phyloP scores from a whole-genome alignment of 1,139 yeast genomes.

The Geotrichum candidum region DNA sequence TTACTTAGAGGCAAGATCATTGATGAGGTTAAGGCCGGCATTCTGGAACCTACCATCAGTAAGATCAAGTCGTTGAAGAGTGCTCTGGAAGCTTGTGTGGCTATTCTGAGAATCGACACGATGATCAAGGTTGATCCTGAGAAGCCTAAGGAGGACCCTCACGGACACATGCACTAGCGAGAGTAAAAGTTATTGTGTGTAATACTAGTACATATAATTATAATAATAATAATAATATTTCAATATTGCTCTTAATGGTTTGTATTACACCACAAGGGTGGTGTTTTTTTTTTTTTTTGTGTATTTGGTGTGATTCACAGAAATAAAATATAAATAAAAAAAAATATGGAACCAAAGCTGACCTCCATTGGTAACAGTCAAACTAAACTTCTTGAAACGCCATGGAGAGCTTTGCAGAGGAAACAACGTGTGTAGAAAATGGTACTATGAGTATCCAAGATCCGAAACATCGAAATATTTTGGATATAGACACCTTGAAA shows the following conservation, averaged over 20 bases:
- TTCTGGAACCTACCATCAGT: constrained; percentile 90
- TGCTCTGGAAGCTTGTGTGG: constrained; percentile 96
- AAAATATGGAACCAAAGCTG: not conserved
- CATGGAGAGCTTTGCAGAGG: not conserved
- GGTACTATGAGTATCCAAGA: not conserved
- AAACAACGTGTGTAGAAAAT: not conserved
- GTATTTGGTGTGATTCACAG: not conserved
- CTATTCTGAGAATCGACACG: constrained; percentile 94
- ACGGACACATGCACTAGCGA: constrained; percentile 28
- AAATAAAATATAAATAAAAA: not conserved
- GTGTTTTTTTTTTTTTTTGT: not conserved
- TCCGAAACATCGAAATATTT: not conserved
- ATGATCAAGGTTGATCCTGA: constrained; percentile 98
- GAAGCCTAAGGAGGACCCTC: constrained; percentile 75
- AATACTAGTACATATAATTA: not conserved
- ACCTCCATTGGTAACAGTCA: not conserved
- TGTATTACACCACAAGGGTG: not conserved
- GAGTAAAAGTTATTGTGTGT: constrained; percentile 13
- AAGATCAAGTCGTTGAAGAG: constrained; percentile 89
- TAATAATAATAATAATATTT: not conserved
- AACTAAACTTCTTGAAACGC: not conserved
- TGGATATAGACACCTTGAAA: not conserved
- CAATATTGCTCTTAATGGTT: too few relatives aligned
- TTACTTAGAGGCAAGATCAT: constrained; percentile 86
- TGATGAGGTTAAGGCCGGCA: constrained; percentile 78